Conservation (phyloP, 2,329 filamentous ascomycete genomes). For the Pyrenophora teres region DNA sequence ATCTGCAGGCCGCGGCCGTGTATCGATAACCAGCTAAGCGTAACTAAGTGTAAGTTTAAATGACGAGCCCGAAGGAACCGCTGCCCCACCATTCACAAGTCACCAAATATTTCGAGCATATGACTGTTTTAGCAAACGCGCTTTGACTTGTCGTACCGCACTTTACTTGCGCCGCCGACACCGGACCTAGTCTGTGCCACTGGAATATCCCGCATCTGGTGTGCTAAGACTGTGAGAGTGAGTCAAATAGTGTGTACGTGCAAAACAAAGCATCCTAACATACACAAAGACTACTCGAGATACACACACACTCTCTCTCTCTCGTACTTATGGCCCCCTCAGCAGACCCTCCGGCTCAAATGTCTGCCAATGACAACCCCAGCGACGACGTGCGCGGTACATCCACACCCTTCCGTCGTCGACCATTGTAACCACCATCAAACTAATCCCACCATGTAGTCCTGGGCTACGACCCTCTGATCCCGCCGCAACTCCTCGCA, state of each 20-base stretch:
- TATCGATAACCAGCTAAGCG: conserved; percentile 7
- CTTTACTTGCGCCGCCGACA: neutral
- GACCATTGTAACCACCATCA: conserved; percentile 8
- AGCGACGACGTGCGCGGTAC: conserved; percentile 60
- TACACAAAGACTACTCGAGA: neutral
- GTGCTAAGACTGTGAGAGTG: too few relatives aligned
- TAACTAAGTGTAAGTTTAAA: neutral
- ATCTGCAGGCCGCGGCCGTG: conserved; percentile 7
- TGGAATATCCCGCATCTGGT: neutral
- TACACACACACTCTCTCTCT: neutral
- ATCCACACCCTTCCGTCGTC: neutral
- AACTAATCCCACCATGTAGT: conserved; percentile 59
- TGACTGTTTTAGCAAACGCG: conserved; percentile 14
- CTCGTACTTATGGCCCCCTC: conserved; percentile 19
- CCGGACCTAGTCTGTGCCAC: conserved; percentile 3
- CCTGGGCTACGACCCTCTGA: conserved; percentile 90
- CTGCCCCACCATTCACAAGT: conserved; percentile 10
- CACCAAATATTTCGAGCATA: conserved; percentile 18
- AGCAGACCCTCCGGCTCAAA: conserved; percentile 25
- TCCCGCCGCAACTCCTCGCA: conserved; percentile 84
- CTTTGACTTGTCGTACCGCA: neutral
- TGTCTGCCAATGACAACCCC: conserved; percentile 39
- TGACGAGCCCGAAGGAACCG: conserved; percentile 2
- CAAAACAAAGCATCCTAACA: neutral
- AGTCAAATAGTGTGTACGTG: neutral